A percentile compares a stretch with the other conserved stretches of the same genome.
Conservation (phyloP, 306 rosid genomes). For the Inga laurina region DNA sequence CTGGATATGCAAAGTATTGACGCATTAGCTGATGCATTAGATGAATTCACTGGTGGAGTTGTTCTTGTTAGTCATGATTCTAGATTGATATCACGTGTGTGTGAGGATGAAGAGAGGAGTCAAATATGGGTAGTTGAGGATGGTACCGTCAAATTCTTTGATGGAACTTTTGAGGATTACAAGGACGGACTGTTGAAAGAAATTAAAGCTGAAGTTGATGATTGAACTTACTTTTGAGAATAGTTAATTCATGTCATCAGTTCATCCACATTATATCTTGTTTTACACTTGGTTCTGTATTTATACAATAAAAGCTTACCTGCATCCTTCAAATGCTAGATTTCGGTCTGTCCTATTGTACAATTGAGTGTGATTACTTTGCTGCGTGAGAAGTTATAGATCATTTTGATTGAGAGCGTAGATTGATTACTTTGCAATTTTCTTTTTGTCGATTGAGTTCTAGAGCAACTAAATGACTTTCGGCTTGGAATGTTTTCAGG, state of each 20-base stretch:
- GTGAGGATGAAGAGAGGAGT: slow-evolving; percentile 65
- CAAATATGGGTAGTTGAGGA: slow-evolving; percentile 84
- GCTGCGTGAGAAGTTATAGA: slow-evolving; percentile 18
- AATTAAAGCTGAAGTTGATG: slow-evolving; percentile 68
- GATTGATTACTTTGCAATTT: background rate
- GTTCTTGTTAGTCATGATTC: slow-evolving; percentile 67
- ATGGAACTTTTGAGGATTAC: slow-evolving; percentile 60
- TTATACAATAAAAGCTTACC: background rate
- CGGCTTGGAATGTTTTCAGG: background rate
- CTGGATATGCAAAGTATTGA: slow-evolving; percentile 70
- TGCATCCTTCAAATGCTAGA: slow-evolving; percentile 20
- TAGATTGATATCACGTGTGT: slow-evolving; percentile 57
- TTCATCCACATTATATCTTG: background rate
- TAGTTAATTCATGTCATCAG: background rate
- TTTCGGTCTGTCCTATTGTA: background rate
- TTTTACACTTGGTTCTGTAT: background rate
- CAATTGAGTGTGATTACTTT: slow-evolving; percentile 30
- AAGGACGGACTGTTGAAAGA: slow-evolving; percentile 59
- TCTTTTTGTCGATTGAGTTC: background rate
- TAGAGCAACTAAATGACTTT: background rate
- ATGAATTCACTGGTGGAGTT: slow-evolving; percentile 61
- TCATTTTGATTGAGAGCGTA: background rate
- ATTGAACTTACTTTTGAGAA: slow-evolving; percentile 33
- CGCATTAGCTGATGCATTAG: slow-evolving; percentile 59
- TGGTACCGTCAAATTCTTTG: slow-evolving; percentile 51